Percentiles rank a stretch among this genome's conserved stretches.
These are phyloP conservation scores for Colletotrichum costaricense DNA, from an alignment of 2,329 filamentous ascomycete species.

Conservation along the genomic window DNA sequence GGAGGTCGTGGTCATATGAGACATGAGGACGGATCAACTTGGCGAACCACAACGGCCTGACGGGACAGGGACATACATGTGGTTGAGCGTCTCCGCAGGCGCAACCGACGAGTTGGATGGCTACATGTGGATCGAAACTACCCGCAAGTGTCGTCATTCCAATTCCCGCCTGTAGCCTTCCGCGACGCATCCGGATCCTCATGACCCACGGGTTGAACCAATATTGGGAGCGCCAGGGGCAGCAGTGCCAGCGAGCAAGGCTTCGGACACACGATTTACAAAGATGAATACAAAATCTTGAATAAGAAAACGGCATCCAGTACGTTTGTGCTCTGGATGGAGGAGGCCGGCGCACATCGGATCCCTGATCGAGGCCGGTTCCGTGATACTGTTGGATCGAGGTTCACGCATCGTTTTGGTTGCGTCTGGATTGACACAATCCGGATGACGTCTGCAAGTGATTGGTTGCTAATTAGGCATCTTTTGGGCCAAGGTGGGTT, in stretches of 20 bases:
- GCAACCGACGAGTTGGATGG: background rate
- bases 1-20: slow-evolving; percentile 1
- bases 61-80: slow-evolving; percentile 12
- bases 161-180: slow-evolving; percentile 20
- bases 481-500: slow-evolving; percentile 41
- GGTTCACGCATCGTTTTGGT: slow-evolving; percentile 15
- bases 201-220: background rate
- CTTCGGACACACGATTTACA: background rate
- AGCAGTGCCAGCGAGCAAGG: background rate
- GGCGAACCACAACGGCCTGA: slow-evolving; percentile 16
- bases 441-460: slow-evolving; percentile 24
- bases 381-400: background rate
- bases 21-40: slow-evolving; percentile 1
- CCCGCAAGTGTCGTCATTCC: slow-evolving; percentile 31
- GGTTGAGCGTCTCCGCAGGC: background rate
- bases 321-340: background rate
- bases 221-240: slow-evolving; percentile 9
- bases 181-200: slow-evolving; percentile 4
- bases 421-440: slow-evolving; percentile 19
- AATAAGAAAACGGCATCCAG: background rate
- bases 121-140: slow-evolving; percentile 12
- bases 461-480: slow-evolving; percentile 33
- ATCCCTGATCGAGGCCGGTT: background rate
- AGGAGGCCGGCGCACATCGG: background rate
- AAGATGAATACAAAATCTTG: background rate